phyloP scores from a whole-genome alignment of 305 asterid genomes.

The Fraxinus floribunda region DNA sequence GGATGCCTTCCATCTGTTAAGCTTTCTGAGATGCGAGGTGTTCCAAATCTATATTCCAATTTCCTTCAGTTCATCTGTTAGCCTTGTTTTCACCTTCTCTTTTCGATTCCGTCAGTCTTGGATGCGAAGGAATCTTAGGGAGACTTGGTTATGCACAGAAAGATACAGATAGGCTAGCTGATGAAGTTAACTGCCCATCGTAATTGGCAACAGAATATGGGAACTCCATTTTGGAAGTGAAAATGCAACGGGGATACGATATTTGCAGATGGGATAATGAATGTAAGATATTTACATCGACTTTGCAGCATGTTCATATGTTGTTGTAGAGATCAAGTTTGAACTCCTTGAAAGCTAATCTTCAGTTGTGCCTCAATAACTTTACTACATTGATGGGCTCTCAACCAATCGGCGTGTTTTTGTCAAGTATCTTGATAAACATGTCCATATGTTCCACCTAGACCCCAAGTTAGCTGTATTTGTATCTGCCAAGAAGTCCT shows the following conservation, averaged over 20 bases:
- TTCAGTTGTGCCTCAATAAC: neutral
- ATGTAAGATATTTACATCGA: too few relatives aligned
- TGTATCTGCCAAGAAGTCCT: neutral
- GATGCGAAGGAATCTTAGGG: neutral
- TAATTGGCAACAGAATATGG: neutral
- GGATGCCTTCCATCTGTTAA: neutral
- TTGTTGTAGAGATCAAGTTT: too few relatives aligned
- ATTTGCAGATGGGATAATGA: too few relatives aligned
- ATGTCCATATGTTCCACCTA: neutral
- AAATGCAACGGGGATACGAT: too few relatives aligned
- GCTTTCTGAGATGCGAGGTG: neutral
- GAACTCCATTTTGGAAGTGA: too few relatives aligned
- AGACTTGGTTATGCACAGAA: neutral
- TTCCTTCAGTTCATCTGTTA: neutral
- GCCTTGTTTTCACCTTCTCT: neutral
- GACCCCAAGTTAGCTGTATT: neutral
- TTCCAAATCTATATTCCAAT: neutral
- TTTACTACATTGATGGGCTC: neutral
- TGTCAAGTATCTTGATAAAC: neutral
- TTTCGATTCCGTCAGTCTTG: neutral
- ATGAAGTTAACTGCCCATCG: too few relatives aligned
- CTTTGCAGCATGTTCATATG: neutral
- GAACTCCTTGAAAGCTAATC: neutral
- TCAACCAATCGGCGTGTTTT: too few relatives aligned
- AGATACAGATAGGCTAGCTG: too few relatives aligned